Evolutionary conservation across 176 grass and related monocot species (phyloP), one percentile per base, ranked within the genome.

Genomic region (Stipa capillata): DNA sequence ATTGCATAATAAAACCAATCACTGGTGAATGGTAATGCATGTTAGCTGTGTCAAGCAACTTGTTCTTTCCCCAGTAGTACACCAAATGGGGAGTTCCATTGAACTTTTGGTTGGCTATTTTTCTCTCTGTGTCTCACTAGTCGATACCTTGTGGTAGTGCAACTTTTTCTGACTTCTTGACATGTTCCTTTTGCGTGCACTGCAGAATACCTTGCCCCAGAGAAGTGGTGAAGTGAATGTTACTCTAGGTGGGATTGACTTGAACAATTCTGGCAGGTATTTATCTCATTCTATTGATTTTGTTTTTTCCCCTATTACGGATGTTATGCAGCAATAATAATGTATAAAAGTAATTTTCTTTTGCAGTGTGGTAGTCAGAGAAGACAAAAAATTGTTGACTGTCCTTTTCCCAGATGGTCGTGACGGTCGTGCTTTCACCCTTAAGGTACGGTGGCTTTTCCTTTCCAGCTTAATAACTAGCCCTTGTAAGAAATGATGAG

Each of bases 251-350:
- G 97, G 97, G 28, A 99, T 99, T 88, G 97, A 99, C 65, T 87
- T 99, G 83, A 99, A 99, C 79, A 99, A 99, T 96, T 99, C 97
- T 69, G 97, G 97, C 53, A 99, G 97, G 97, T 96, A 93, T 70
- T 77, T 84, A 31, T 74, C 58, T 88, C 64, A 76, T 76, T 71
- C 40, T 76, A 47, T 39, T 49, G 9, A 16, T 54, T 59, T 32
- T 47, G 48, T 74, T n/a, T 16, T 56, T 55, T 43, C n/a, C n/a
- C n/a, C n/a, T n/a, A n/a, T 52, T 79, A 7, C 2, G 45, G 60
- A 28, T 43, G 24, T 24, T 77, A 24, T 76, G 37, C 12, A 49
- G 7, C 68, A 81, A 36, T 62, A 85, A 37, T 59, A 49, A 27
- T 78, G 55, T 82, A 64, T 52, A 47, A 49, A 72, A 64, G 17